Base-by-base conservation (phyloP, 345 rosid genomes). In the Alliaria petiolata region DNA sequence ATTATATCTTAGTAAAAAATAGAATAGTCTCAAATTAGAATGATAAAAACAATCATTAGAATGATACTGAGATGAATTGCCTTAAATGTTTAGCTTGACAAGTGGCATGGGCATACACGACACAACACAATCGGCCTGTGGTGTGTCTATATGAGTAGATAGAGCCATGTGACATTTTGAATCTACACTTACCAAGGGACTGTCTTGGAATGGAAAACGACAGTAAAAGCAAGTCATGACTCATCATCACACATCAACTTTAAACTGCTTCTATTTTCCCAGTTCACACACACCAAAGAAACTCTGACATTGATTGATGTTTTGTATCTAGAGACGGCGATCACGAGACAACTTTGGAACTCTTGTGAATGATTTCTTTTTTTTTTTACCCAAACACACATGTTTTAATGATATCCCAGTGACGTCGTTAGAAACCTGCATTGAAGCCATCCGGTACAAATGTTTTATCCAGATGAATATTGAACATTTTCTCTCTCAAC, bases 141-240 rank as follows among this genome's bases (percentile, higher is more conserved):
- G 5, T 19, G 44, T 31, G 49, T 30, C 39, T 50, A 67, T 33
- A 74, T 28, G 73, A 59, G 73, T 67, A 22, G 69, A 59, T 50
- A 22, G 69, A 59, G 50, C 44, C 63, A 51, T 74, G 68, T 67
- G 56, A 42, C 44, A 55, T 42, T 22, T 40, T 67, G 59, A 75
- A 51, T 33, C 17, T 52, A 34, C 78, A 52, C 33, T 66, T 47
- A 58, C 45, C 30, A 58, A 66, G 54, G 49, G 46, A 58, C 72
- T 43, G 34, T 67, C 78, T 67, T 75, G 47, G 25, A 51, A 60
- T 67, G 78, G 78, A 51, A 75, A 74, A 67, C 67, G 8, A 67
- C 78, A 75, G 69, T 75, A 60, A 67, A 67, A 75, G 63, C 44
- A 60, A 51, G 4, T n/a, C 57, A 75, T 67, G 78, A 67, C n/a